Conservation (phyloP, 352 stramenopile genomes). For the Pythium dissimile region DNA sequence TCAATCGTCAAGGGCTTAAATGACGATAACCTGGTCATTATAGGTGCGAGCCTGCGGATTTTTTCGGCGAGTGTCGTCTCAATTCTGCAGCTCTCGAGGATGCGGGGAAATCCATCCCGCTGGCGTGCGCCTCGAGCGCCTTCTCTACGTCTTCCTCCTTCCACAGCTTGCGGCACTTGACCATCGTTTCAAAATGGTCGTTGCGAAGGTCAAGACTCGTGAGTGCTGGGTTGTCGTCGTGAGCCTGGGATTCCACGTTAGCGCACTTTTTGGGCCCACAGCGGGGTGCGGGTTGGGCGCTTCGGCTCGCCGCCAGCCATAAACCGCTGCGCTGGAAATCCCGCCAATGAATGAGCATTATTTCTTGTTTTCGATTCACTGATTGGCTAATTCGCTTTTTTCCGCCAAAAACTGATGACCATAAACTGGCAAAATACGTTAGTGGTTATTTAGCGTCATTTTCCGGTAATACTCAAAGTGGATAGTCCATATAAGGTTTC, state of each 20-base stretch:
- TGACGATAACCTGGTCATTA: no score
- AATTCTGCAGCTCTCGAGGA: neutral
- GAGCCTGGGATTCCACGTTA: no score
- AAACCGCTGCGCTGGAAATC: neutral
- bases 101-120: neutral
- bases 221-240: no score
- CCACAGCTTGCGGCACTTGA: conserved; percentile 2
- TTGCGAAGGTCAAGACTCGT: no score
- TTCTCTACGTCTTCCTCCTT: neutral
- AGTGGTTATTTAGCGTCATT: no score
- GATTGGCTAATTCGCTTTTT: neutral
- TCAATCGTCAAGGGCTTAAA: no score
- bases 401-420: neutral
- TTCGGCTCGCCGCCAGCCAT: neutral
- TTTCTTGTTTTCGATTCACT: neutral
- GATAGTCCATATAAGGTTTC: no score
- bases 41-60: neutral
- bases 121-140: neutral
- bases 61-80: neutral
- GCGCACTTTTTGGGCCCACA: no score
- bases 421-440: no score
- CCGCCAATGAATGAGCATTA: neutral
- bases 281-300: no score
- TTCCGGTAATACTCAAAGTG: no score
- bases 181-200: neutral